A percentile compares a stretch with the other conserved stretches of the same genome.
phyloP scores from a whole-genome alignment of 2,329 filamentous ascomycete genomes.

The Gnomoniopsis smithogilvyi region DNA sequence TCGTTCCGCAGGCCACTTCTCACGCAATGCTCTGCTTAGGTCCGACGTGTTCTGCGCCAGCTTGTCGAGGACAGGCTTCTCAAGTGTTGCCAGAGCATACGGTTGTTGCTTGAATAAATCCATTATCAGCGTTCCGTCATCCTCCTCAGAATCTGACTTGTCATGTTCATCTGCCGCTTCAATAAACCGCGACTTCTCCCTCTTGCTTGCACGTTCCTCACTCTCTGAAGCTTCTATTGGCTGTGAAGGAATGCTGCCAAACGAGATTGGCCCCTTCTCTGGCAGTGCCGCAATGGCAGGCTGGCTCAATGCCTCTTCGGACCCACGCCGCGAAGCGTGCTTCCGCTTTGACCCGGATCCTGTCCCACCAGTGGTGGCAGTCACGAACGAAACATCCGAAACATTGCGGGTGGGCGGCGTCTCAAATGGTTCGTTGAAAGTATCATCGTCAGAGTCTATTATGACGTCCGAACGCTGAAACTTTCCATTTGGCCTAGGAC shows the following conservation, averaged over 20 bases:
- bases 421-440: conserved; percentile 48
- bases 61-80: conserved; percentile 36
- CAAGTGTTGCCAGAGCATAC: conserved; percentile 31
- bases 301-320: neutral
- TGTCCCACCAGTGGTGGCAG: conserved; percentile 15
- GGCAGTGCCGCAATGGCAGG: neutral
- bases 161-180: conserved; percentile 19
- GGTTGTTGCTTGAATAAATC: conserved; percentile 32
- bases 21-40: conserved; percentile 45
- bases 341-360: conserved; percentile 1
- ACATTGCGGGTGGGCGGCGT: conserved; percentile 37
- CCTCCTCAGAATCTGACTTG: conserved; percentile 24
- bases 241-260: neutral
- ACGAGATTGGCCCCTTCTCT: neutral
- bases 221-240: neutral
- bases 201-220: neutral
- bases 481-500: conserved; percentile 20
- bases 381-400: conserved; percentile 22
- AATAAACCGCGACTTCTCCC: conserved; percentile 6
- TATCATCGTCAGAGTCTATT: conserved; percentile 41
- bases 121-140: conserved; percentile 30
- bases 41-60: conserved; percentile 45
- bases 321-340: neutral
- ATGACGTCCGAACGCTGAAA: conserved; percentile 34
- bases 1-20: conserved; percentile 42